Base-by-base conservation (phyloP, 2,329 filamentous ascomycete genomes). In the Cladosporium sp. region DNA sequence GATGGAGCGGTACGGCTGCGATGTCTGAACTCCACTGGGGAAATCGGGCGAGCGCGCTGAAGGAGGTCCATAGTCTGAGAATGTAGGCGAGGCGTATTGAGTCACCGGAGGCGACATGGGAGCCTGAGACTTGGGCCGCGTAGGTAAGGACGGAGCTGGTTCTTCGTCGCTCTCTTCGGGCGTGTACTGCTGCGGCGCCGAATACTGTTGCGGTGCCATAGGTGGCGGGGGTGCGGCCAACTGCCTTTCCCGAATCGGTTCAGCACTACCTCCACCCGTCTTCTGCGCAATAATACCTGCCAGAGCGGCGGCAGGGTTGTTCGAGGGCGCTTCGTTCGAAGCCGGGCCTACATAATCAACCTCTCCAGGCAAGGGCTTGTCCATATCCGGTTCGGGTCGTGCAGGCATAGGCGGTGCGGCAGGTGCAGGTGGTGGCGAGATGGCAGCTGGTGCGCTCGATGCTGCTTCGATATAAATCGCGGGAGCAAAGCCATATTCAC, bases 401-500 rank as follows among this genome's bases (percentile, higher is more conserved):
- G 75, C 63, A 40, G 80, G 80, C 71, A 81, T 76, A 14, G 77
- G 69, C 29, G 80, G 80, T 35, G 73, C 72, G 53, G 70, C 67
- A 67, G 64, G 71, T 40, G 58, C 69, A 21, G 61, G 35, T 18
- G 61, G 61, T 49, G 60, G 60, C 60, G 61, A 55, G 16, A 56
- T 16, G 23, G 87, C 81, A 58, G 78, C 73, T 57, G 83, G 80
- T 23, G 82, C 75, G 31, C 77, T 77, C 49, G 85, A 83, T 56
- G 82, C 78, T 61, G 92, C 79, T 71, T 98, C 92, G 70, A 98
- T 97, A 77, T 99, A 99, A 79, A 98, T 99, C 67, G 94, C 87
- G 3, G 95, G 95, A 63, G 91, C 95, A 78, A 99, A 99, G 58
- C 95, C 95, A 81, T 89, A 99, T 70, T 97, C 92, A 62, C 87